Percentiles rank a stretch among this genome's conserved stretches.
phyloP scores from a whole-genome alignment of 371 early-diverging fungal species.

The Mortierella sp. region DNA sequence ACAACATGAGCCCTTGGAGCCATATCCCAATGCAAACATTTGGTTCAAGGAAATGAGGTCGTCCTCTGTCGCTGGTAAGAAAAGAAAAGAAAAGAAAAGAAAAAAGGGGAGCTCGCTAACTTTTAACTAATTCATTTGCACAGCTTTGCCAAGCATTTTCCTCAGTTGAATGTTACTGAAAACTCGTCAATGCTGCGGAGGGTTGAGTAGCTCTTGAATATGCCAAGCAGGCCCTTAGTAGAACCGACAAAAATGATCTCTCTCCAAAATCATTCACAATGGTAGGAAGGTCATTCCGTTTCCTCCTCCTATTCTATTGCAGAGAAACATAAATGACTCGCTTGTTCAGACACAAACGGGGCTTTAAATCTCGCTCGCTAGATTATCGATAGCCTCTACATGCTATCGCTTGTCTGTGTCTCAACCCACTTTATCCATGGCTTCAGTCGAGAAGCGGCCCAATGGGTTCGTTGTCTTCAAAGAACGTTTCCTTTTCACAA shows the following conservation, averaged over 20 bases:
- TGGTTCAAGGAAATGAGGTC: slow-evolving; percentile 28
- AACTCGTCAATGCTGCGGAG: not conserved
- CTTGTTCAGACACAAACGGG: no score
- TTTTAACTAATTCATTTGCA: no score
- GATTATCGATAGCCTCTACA: slow-evolving; percentile 23
- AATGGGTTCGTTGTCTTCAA: slow-evolving; percentile 21
- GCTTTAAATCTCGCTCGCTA: not conserved
- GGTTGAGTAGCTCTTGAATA: slow-evolving; percentile 2
- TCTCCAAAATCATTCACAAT: not conserved
- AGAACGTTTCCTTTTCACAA: slow-evolving; percentile 8
- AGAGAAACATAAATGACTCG: no score
- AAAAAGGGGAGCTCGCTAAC: no score
- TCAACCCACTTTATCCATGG: slow-evolving; percentile 13
- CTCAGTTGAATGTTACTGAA: no score
- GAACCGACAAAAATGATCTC: not conserved
- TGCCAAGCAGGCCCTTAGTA: slow-evolving; percentile 5
- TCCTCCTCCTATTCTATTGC: no score
- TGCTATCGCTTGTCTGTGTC: slow-evolving; percentile 30
- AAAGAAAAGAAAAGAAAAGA: not conserved
- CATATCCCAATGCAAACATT: slow-evolving; percentile 14
- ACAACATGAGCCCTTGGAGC: not conserved
- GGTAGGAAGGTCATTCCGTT: slow-evolving; percentile 2
- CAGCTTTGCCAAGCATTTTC: no score
- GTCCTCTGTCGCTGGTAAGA: slow-evolving; percentile 24
- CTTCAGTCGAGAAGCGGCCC: slow-evolving; percentile 24